A percentile compares a stretch with the other conserved stretches of the same genome.
Conservation (phyloP, 345 rosid genomes). For the Hibiscus trionum region DNA sequence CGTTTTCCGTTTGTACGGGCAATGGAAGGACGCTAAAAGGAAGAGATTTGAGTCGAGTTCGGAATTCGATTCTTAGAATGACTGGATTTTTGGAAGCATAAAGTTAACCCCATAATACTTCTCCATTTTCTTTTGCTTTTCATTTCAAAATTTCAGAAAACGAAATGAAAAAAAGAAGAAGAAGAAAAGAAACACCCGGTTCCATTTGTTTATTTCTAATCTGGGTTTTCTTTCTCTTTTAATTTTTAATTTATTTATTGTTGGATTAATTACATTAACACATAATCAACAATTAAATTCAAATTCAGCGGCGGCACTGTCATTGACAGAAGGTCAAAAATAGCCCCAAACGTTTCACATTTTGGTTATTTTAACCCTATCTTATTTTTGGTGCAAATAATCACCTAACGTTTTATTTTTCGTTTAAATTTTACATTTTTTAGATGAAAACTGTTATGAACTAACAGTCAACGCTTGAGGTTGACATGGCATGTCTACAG, state of each 20-base stretch:
- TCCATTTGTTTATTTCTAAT: not conserved
- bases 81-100: conserved; percentile 82
- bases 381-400: too few species aligned
- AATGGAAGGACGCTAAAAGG: conserved; percentile 85
- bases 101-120: not conserved
- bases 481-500: too few species aligned
- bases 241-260: not conserved
- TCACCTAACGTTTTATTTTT: too few species aligned
- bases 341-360: too few species aligned
- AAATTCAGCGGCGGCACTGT: not conserved
- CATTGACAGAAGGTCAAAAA: too few species aligned
- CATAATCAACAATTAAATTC: not conserved
- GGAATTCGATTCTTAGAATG: conserved; percentile 72
- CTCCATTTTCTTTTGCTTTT: not conserved
- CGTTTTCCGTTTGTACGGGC: conserved; percentile 64
- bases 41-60: conserved; percentile 61
- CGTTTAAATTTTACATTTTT: too few species aligned
- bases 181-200: not conserved
- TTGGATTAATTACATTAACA: not conserved
- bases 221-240: not conserved
- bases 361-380: too few species aligned
- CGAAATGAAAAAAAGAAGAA: not conserved
- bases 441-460: too few species aligned
- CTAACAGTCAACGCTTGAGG: too few species aligned
- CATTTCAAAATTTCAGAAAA: conserved; percentile 1